Evolutionary conservation across 805 yeast species (phyloP).

Genomic region (Wickerhamiella cacticola): DNA sequence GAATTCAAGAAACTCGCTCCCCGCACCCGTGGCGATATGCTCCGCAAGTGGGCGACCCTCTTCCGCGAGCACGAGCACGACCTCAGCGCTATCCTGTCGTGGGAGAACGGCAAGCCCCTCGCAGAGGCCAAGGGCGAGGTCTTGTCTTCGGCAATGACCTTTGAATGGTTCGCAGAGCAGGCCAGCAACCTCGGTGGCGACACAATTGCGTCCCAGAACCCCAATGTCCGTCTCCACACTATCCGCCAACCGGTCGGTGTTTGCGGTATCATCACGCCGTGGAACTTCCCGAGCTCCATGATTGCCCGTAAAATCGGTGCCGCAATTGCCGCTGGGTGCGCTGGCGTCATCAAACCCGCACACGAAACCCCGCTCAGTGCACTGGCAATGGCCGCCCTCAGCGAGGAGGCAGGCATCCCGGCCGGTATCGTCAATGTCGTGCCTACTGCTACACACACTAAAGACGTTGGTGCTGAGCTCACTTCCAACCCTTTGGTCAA

Average conservation of each 20-base stretch:
- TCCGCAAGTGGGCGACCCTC: constrained; percentile 41
- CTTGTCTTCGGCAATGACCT: constrained; percentile 55
- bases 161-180: constrained; percentile 76
- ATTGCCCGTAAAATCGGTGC: constrained; percentile 64
- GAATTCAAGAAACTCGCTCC: constrained; percentile 43
- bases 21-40: constrained; percentile 42
- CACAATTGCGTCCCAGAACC: constrained; percentile 42
- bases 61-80: constrained; percentile 50
- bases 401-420: constrained; percentile 59
- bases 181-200: constrained; percentile 67
- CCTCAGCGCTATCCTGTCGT: constrained; percentile 48
- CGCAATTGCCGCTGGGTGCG: constrained; percentile 69
- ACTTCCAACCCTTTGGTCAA: constrained; percentile 45
- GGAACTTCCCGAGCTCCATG: constrained; percentile 80
- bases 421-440: constrained; percentile 55
- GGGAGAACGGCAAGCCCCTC: constrained; percentile 65
- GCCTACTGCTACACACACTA: constrained; percentile 30
- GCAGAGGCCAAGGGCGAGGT: constrained; percentile 66
- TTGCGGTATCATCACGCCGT: constrained; percentile 67
- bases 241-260: constrained; percentile 70
- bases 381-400: constrained; percentile 49
- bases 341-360: constrained; percentile 67
- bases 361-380: constrained; percentile 65
- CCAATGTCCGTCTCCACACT: constrained; percentile 40
- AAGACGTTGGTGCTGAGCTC: constrained; percentile 42